Base-by-base conservation (phyloP, 2,329 filamentous ascomycete species). In the Zasmidium angulare region DNA sequence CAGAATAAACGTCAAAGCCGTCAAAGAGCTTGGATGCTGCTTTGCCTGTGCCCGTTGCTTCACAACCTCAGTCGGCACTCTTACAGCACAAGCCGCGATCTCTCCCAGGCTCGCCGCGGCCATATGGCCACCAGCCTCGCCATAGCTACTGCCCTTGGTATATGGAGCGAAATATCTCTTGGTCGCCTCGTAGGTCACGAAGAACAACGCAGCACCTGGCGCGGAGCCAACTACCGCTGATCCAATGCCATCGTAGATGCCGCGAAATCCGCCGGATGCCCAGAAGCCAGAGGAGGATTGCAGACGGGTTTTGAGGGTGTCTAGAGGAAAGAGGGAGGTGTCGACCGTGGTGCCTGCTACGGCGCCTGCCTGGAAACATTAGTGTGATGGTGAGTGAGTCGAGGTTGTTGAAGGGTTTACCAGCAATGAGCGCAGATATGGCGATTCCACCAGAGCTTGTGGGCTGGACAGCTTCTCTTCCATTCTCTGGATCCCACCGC, bases 281-380 rank as follows among this genome's bases (percentile, higher is more conserved):
- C 91, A 86, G 81, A 96, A 92, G 74, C 89, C 87, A 58, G 82
- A 75, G 50, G 84, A 84, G 64, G 92, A 91, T 79, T 99, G 95
- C 6, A 99, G 90, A 17, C 95, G 92, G 47, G 96, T 99, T 80
- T 99, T 99, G 73, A 99, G 88, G 0, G 95, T 99, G 84, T 99
- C 96, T 82, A 99, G 91, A 0, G 95, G 95, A 81, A 90, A 99
- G 73, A 99, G 90, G 57, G 92, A 92, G 71, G 96, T 88, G 84
- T 99, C 95, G 76, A 98, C 95, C 14, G 93, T 96, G 50, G 95
- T 95, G 73, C 95, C 95, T 67, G 95, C 95, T 66, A 97, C 81
- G 72, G 88, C 95, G 75, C 95, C 95, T 68, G 95, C 91, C 82
- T 89, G 69, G 50, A 52, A 21, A 54, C 50, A 56, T 61, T 52